phyloP scores from a whole-genome alignment of 768 basidiomycete species.

The Wakefieldia striispora region DNA sequence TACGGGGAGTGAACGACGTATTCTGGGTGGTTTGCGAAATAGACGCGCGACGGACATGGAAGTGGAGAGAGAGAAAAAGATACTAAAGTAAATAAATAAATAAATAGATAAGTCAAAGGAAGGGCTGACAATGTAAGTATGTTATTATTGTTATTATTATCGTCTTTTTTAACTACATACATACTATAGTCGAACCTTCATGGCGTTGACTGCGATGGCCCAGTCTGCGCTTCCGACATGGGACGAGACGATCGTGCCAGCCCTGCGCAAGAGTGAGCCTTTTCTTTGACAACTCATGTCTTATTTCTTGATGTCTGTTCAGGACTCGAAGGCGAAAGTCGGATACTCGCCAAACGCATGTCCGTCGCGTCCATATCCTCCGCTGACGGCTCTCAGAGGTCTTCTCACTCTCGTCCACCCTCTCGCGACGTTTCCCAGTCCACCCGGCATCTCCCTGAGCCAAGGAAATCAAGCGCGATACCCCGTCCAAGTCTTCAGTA shows the following conservation, averaged over 20 bases:
- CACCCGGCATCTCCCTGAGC: slow-evolving; percentile 27
- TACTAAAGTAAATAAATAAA: background rate
- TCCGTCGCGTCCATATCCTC: slow-evolving; percentile 70
- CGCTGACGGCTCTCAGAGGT: slow-evolving; percentile 39
- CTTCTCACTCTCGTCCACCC: slow-evolving; percentile 16
- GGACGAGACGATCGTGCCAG: slow-evolving; percentile 83
- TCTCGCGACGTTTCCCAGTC: slow-evolving; percentile 20
- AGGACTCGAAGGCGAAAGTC: slow-evolving; percentile 83
- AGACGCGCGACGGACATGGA: slow-evolving; percentile 34
- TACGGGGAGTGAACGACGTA: slow-evolving; percentile 42
- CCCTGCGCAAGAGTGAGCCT: slow-evolving; percentile 67
- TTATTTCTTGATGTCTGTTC: no score
- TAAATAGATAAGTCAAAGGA: background rate
- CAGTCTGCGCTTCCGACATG: slow-evolving; percentile 51
- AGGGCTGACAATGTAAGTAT: slow-evolving; percentile 4
- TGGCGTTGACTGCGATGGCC: slow-evolving; percentile 43
- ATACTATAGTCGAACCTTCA: slow-evolving; percentile 22
- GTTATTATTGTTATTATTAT: background rate
- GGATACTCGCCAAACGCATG: slow-evolving; percentile 72
- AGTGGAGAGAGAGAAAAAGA: no score
- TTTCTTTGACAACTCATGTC: no score
- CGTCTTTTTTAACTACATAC: no score
- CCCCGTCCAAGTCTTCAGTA: slow-evolving; percentile 46
- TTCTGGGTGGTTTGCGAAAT: slow-evolving; percentile 53
- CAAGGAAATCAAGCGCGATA: slow-evolving; percentile 42